These are phyloP conservation scores for Barbatosphaeria neglecta DNA, from an alignment of 495 filamentous ascomycete genomes.

Conservation along the genomic window DNA sequence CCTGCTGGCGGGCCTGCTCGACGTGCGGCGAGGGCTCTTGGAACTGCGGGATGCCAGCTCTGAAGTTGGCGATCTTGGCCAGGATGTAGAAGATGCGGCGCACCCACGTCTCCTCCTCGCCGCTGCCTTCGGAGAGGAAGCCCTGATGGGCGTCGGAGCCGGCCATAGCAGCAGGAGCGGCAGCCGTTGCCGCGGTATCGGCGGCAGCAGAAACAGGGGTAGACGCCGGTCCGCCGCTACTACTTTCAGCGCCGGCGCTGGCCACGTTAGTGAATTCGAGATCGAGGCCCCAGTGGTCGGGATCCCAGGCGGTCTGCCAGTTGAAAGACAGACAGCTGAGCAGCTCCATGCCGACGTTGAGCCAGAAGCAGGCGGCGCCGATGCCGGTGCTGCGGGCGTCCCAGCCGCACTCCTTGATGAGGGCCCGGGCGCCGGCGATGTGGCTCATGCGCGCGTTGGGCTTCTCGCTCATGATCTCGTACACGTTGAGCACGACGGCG, in stretches of 20 bases:
- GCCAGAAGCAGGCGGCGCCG: constrained; percentile 87
- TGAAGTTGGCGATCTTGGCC: constrained; percentile 79
- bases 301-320: constrained; percentile 83
- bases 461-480: constrained; percentile 78
- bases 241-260: background rate
- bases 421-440: constrained; percentile 71
- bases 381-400: constrained; percentile 67
- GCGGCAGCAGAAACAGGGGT: constrained; percentile 2
- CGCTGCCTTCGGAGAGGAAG: constrained; percentile 39
- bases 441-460: constrained; percentile 72
- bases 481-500: constrained; percentile 80
- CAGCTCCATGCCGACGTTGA: constrained; percentile 84
- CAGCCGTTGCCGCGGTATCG: constrained; percentile 9
- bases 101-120: constrained; percentile 77
- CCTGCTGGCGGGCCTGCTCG: constrained; percentile 51
- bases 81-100: constrained; percentile 84
- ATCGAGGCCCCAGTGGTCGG: constrained; percentile 84
- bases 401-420: constrained; percentile 90
- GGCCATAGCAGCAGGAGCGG: too few relatives aligned
- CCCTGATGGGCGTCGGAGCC: constrained; percentile 3
- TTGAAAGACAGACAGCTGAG: constrained; percentile 78
- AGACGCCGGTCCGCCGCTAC: background rate
- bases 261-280: constrained; percentile 49
- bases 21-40: constrained; percentile 47
- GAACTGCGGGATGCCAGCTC: constrained; percentile 50